Evolutionary conservation across 1,284 basidiomycete species (phyloP).

Genomic region (Somion occarium): DNA sequence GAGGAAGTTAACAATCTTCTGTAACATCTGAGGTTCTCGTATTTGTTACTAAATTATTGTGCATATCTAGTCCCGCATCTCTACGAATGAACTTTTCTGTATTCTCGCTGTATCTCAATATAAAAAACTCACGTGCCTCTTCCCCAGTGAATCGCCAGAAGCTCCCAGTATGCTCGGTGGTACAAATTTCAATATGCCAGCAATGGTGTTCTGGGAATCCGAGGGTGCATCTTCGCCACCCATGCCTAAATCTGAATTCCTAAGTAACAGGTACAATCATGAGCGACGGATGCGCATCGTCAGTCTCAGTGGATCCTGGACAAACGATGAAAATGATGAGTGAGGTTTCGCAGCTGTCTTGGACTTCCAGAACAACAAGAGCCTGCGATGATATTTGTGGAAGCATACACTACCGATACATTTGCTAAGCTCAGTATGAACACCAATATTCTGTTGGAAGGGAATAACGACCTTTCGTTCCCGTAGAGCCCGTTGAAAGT

Average conservation of each 20-base stretch:
- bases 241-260: constrained; percentile 19
- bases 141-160: background rate
- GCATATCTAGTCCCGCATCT: background rate
- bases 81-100: background rate
- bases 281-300: too few species aligned
- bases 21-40: background rate
- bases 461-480: too few species aligned
- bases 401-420: too few species aligned
- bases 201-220: constrained; percentile 25
- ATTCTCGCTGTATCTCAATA: background rate
- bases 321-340: constrained; percentile 22
- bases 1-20: constrained; percentile 25
- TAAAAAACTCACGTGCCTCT: background rate
- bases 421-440: too few species aligned
- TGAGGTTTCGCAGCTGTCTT: too few species aligned
- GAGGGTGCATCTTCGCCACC: constrained; percentile 28
- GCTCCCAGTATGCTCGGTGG: constrained; percentile 5
- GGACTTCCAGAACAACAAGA: too few species aligned
- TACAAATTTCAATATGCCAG: constrained; percentile 23
- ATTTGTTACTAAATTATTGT: background rate
- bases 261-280: background rate
- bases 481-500: too few species aligned
- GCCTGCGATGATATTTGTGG: too few species aligned
- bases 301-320: constrained; percentile 30
- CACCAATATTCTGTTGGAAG: too few species aligned